Evolutionary conservation across 176 grass and related monocot species (phyloP), one percentile per base, ranked within the genome.

Genomic region (Themeda triandra): DNA sequence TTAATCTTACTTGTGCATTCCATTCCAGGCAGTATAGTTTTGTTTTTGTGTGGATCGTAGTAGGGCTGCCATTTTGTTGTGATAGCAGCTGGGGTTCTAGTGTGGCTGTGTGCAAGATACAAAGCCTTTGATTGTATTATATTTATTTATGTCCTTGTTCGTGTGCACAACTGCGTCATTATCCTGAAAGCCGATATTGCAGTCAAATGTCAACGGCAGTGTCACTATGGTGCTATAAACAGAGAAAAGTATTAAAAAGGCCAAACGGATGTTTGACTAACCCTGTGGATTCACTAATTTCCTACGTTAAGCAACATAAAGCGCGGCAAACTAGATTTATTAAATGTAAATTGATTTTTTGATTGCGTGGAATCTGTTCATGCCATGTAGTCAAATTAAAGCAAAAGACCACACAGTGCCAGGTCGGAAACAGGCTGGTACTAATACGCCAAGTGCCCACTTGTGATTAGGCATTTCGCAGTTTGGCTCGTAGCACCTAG

Each of bases 161-260:
- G 4, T 32, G 48, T 1, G 5, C 15, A 49, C n/a, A n/a, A 6
- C 39, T 30, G 17, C 18, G 11, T 69, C 8, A 69, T 33, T 44
- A 30, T 19, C 8, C 1, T 73, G 19, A 14, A 78, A 69, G 21
- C 12, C 6, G 66, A 56, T 6, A 35, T 51, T 12, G 0, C 25
- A 78, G 56, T 79, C 56, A 84, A 66, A 73, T 73, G 68, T 65
- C 75, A 80, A 72, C 2, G 27, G 24, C 28, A 21, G 23, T 66
- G 17, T 10, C 63, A 69, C 24, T 85, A 13, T 14, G 5, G 63
- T 33, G 71, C 73, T 64, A 41, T 8, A 63, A 51, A 70, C 72
- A 74, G 19, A 64, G 6, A 48, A 14, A 3, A 32, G 10, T 7
- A 65, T 59, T 40, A 6, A 17, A 39, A 25, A 41, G 30, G 15